Conservation (phyloP, 176 grass and related monocot species). For the Eleusine indica region DNA sequence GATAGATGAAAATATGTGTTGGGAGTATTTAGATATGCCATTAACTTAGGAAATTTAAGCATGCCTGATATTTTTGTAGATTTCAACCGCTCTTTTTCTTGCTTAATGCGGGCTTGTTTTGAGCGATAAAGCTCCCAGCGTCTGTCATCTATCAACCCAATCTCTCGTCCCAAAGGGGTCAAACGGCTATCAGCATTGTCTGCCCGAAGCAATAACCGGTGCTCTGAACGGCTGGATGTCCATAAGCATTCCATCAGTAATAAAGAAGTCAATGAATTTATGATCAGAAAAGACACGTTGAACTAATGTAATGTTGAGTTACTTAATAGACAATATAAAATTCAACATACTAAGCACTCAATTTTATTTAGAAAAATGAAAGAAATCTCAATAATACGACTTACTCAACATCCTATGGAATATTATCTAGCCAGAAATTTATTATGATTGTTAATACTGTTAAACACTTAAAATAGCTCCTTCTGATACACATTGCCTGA, state of each 20-base stretch:
- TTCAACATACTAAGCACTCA: background rate
- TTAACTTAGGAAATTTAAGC: background rate
- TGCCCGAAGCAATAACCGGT: slow-evolving; percentile 80
- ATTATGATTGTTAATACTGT: background rate
- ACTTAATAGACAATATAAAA: slow-evolving; percentile 17
- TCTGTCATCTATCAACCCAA: slow-evolving; percentile 92
- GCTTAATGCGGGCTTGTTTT: slow-evolving; percentile 77
- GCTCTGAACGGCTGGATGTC: slow-evolving; percentile 80
- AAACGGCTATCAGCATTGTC: slow-evolving; percentile 98
- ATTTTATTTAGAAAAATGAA: slow-evolving; percentile 18
- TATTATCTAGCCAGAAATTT: background rate
- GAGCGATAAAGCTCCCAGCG: slow-evolving; percentile 82
- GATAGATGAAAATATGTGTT: background rate
- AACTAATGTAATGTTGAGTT: background rate
- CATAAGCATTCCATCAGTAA: slow-evolving; percentile 24
- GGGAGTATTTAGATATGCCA: background rate
- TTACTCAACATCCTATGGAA: background rate
- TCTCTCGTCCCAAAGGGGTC: slow-evolving; percentile 84
- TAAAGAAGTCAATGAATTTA: slow-evolving; percentile 29
- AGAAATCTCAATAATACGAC: background rate
- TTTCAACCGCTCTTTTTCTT: slow-evolving; percentile 84
- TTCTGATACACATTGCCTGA: slow-evolving; percentile 4
- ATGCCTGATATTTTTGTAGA: slow-evolving; percentile 68
- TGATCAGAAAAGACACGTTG: slow-evolving; percentile 3
- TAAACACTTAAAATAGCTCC: slow-evolving; percentile 15